Conservation (phyloP, 768 basidiomycete species). For the Trametes maxima region DNA sequence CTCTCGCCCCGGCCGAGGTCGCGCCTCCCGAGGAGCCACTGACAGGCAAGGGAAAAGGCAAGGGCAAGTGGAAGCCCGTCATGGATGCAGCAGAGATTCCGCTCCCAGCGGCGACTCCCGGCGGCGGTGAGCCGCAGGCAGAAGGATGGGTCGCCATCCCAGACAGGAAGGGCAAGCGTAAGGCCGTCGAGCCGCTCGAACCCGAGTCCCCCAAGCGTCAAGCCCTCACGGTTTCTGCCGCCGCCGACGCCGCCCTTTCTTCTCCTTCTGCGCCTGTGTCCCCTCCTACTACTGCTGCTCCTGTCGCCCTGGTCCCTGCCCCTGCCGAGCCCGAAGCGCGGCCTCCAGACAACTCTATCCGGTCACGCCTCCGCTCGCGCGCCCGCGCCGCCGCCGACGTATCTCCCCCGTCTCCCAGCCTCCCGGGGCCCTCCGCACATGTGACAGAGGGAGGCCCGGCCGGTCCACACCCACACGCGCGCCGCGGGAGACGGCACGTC, state of each 20-base stretch:
- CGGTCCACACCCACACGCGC: background rate
- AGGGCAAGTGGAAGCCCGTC: constrained; percentile 28
- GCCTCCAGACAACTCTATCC: constrained; percentile 44
- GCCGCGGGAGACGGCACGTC: background rate
- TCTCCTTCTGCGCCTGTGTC: background rate
- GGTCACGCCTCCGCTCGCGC: constrained; percentile 60
- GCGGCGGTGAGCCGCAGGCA: background rate
- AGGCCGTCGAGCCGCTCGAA: constrained; percentile 15
- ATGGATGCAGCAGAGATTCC: background rate
- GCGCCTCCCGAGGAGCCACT: background rate
- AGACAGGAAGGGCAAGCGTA: constrained; percentile 23
- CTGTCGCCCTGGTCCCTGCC: background rate
- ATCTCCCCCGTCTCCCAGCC: constrained; percentile 4
- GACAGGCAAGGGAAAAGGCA: constrained; percentile 45
- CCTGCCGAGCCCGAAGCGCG: constrained; percentile 1
- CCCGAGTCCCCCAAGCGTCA: constrained; percentile 13
- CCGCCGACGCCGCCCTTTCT: background rate
- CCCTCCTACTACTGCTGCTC: too few species aligned
- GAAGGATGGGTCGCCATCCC: constrained; percentile 19
- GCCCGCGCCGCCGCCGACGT: constrained; percentile 24
- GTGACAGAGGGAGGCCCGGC: constrained; percentile 12
- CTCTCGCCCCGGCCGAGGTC: background rate
- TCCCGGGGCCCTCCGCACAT: constrained; percentile 8
- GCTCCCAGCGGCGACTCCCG: background rate
- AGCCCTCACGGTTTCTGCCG: background rate